These are phyloP conservation scores for Ascobolus immersus DNA, from an alignment of 495 filamentous ascomycete genomes.

Conservation along the genomic window DNA sequence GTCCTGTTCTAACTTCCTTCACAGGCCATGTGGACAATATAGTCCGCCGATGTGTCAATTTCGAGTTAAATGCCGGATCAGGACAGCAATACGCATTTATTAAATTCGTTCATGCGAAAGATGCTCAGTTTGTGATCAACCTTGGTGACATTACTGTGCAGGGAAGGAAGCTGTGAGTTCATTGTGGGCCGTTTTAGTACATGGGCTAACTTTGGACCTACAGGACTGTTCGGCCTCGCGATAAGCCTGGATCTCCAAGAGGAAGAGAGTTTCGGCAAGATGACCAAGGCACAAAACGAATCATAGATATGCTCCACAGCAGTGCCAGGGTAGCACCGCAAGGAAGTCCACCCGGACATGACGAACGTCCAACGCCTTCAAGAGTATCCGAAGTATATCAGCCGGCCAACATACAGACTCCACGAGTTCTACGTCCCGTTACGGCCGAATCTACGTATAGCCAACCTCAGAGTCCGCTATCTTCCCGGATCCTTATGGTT, in stretches of 20 bases:
- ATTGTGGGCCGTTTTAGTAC: neutral
- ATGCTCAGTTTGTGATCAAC: constrained; percentile 12
- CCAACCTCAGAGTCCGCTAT: too few relatives aligned
- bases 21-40: constrained; percentile 9
- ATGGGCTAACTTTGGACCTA: neutral
- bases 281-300: constrained; percentile 5
- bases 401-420: too few relatives aligned
- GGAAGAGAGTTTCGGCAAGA: constrained; percentile 3
- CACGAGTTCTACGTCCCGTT: too few relatives aligned
- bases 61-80: constrained; percentile 6
- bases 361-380: too few relatives aligned
- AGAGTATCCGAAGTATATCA: too few relatives aligned
- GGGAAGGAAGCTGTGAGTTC: constrained; percentile 12
- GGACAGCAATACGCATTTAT: constrained; percentile 15
- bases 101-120: constrained; percentile 10
- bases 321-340: too few relatives aligned
- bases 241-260: constrained; percentile 9
- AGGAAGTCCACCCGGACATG: too few relatives aligned
- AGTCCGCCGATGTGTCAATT: constrained; percentile 12
- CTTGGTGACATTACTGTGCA: constrained; percentile 10
- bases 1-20: constrained; percentile 1
- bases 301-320: constrained; percentile 4
- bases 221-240: constrained; percentile 13
- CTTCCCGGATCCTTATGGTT: constrained; percentile 9
- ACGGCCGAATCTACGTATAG: too few relatives aligned